A percentile compares a stretch with the other conserved stretches of the same genome.
Conservation (phyloP, 1,139 yeast species). For the Blastobotrys capitulatus region DNA sequence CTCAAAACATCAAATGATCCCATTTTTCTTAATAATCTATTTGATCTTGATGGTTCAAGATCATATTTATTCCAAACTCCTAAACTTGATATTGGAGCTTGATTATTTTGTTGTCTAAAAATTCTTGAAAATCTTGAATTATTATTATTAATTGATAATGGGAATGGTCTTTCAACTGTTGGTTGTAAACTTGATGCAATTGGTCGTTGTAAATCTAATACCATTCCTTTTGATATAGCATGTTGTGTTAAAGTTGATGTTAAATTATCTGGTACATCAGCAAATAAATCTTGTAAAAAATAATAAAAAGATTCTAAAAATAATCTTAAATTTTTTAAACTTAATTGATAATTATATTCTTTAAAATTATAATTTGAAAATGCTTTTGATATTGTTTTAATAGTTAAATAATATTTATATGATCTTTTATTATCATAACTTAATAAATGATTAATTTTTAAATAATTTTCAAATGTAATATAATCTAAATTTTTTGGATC, state of each 20-base stretch:
- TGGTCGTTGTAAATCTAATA: neutral
- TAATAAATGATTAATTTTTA: neutral
- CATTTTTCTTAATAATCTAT: neutral
- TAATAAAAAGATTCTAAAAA: slow-evolving; percentile 7
- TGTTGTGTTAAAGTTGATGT: neutral
- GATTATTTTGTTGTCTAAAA: neutral
- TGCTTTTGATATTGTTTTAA: neutral
- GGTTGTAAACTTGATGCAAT: neutral
- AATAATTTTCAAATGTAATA: neutral
- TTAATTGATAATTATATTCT: neutral
- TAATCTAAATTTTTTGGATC: neutral
- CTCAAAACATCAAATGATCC: neutral
- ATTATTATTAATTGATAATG: neutral
- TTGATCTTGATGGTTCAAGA: neutral
- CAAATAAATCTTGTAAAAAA: slow-evolving; percentile 2
- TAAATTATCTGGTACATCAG: slow-evolving; percentile 7
- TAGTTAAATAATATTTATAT: neutral
- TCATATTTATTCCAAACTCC: neutral
- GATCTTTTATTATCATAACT: neutral
- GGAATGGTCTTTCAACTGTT: neutral
- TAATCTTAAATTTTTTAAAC: neutral
- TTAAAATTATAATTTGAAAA: neutral
- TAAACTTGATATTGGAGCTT: neutral
- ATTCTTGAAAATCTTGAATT: too few species aligned
- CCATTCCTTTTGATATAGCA: neutral